A percentile compares a stretch with the other conserved stretches of the same genome.
Conservation (phyloP, 352 stramenopile species). For the Pythium dissimile region DNA sequence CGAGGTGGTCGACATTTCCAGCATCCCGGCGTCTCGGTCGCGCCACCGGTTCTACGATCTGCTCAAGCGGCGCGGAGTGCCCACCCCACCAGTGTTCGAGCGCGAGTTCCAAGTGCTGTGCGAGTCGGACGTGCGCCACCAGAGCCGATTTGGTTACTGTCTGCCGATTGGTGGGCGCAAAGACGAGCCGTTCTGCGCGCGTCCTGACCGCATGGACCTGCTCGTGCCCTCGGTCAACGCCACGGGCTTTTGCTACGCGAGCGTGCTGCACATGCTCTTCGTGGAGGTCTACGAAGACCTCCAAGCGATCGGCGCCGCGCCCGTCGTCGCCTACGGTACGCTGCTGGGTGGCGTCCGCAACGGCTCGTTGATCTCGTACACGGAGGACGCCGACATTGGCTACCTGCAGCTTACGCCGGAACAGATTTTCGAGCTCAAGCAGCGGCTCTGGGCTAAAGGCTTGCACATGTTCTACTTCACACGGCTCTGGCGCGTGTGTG, state of each 20-base stretch:
- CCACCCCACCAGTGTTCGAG: conserved; percentile 6
- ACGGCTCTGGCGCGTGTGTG: conserved; percentile 39
- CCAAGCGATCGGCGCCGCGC: conserved; percentile 3
- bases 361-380: conserved; percentile 34
- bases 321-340: conserved; percentile 30
- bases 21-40: not conserved
- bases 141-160: conserved; percentile 32
- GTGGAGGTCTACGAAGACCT: conserved; percentile 33
- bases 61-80: not conserved
- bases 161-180: conserved; percentile 25
- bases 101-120: conserved; percentile 14
- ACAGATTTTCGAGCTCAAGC: conserved; percentile 13
- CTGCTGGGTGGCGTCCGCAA: conserved; percentile 39
- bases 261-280: conserved; percentile 36
- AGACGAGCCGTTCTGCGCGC: conserved; percentile 27
- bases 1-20: not conserved
- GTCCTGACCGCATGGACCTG: conserved; percentile 26
- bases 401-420: conserved; percentile 9
- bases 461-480: conserved; percentile 42
- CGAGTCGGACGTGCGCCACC: conserved; percentile 2
- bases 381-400: conserved; percentile 36
- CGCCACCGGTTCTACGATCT: conserved; percentile 19
- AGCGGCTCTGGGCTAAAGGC: conserved; percentile 24
- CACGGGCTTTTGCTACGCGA: conserved; percentile 24
- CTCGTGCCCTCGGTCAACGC: conserved; percentile 5